Percentiles rank a stretch among this genome's conserved stretches.
phyloP scores from a whole-genome alignment of 805 yeast genomes.

The Scheffersomyces coipomensis region DNA sequence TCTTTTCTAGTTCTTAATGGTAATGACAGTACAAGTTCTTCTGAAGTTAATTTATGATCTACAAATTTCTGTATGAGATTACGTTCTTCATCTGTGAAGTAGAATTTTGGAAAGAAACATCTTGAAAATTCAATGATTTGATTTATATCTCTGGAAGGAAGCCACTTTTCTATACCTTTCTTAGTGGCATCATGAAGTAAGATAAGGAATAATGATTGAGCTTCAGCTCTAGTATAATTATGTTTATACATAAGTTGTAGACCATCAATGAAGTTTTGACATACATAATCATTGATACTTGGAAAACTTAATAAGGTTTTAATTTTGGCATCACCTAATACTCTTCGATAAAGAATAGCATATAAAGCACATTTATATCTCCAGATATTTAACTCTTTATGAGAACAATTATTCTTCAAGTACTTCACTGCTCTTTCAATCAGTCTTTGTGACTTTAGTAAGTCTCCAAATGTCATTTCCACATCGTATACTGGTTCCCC shows the following conservation, averaged over 20 bases:
- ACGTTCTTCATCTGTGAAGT: slow-evolving; percentile 25
- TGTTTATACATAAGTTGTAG: background rate
- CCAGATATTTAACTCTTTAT: background rate
- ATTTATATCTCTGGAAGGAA: slow-evolving; percentile 1
- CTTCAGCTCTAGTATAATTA: slow-evolving; percentile 1
- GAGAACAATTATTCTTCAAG: background rate
- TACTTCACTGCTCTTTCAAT: background rate
- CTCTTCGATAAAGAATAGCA: background rate
- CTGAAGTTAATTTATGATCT: slow-evolving; percentile 10
- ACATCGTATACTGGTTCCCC: too few species aligned
- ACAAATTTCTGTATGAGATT: slow-evolving; percentile 14
- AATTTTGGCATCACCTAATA: background rate
- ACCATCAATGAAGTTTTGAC: background rate
- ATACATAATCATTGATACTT: background rate
- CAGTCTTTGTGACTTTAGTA: background rate
- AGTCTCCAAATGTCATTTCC: background rate
- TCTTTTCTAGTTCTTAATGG: slow-evolving; percentile 11
- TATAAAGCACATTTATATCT: background rate
- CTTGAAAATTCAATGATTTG: slow-evolving; percentile 15
- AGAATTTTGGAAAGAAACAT: slow-evolving; percentile 9
- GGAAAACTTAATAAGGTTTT: background rate
- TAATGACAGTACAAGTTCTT: slow-evolving; percentile 14
- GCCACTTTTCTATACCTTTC: background rate
- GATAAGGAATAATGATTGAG: background rate
- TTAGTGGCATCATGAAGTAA: slow-evolving; percentile 2